Percentiles rank a stretch among this genome's conserved stretches.
These are phyloP conservation scores for Tanacetum coccineum DNA, from an alignment of 129 eudicot genomes.

Conservation along the genomic window DNA sequence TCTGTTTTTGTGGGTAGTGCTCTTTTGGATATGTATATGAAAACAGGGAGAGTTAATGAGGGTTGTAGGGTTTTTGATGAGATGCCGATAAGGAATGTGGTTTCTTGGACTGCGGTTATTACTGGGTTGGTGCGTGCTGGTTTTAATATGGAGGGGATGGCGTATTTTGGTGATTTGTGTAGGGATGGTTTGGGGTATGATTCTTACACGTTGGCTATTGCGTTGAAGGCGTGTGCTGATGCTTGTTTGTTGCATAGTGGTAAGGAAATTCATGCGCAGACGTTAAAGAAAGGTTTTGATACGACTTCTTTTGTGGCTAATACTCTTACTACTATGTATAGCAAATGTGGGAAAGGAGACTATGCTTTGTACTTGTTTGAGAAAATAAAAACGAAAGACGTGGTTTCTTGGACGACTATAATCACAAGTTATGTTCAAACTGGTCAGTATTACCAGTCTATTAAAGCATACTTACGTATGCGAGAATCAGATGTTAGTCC, in stretches of 20 bases:
- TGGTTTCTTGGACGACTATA: constrained; percentile 85
- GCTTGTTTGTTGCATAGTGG: constrained; percentile 52
- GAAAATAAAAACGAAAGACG: constrained; percentile 59
- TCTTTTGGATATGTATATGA: constrained; percentile 79
- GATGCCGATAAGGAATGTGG: constrained; percentile 82
- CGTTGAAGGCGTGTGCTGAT: constrained; percentile 82
- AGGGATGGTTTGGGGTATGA: constrained; percentile 46
- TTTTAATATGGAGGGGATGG: constrained; percentile 48
- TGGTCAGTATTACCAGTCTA: constrained; percentile 45
- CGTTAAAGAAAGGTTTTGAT: constrained; percentile 66
- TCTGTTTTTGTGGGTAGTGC: constrained; percentile 93
- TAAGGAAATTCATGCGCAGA: constrained; percentile 73
- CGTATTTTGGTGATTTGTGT: constrained; percentile 55
- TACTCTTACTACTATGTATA: constrained; percentile 81
- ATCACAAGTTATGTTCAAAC: constrained; percentile 63
- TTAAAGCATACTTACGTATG: constrained; percentile 58
- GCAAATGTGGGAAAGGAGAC: constrained; percentile 67
- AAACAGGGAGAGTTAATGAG: constrained; percentile 47
- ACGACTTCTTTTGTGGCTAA: constrained; percentile 61
- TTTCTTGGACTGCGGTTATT: constrained; percentile 90
- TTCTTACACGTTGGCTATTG: constrained; percentile 74
- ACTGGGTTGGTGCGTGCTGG: constrained; percentile 87
- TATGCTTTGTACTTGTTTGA: constrained; percentile 66
- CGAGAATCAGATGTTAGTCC: constrained; percentile 50
- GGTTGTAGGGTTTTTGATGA: constrained; percentile 72